Evolutionary conservation across 768 basidiomycete genomes (phyloP).

Genomic region (Pleurotus eryngii): DNA sequence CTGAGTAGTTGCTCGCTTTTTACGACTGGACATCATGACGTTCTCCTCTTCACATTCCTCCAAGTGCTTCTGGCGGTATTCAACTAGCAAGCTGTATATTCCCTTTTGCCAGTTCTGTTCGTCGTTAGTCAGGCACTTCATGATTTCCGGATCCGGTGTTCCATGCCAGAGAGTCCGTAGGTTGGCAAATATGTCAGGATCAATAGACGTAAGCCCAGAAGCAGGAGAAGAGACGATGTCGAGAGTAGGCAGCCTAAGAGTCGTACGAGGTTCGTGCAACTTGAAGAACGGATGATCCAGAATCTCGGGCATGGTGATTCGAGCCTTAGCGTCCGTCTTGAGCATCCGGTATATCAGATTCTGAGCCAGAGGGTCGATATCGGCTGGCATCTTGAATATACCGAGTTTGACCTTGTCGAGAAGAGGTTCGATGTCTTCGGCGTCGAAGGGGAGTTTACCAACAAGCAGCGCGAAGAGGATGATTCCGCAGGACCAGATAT

Average conservation of each 20-base stretch:
- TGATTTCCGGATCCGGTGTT: conserved; percentile 69
- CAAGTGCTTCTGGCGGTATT: conserved; percentile 73
- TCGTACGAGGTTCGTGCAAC: conserved; percentile 45
- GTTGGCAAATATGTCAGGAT: conserved; percentile 87
- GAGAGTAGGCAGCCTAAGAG: conserved; percentile 51
- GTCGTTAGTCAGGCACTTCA: conserved; percentile 57
- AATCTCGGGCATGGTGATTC: conserved; percentile 84
- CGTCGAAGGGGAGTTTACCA: conserved; percentile 89
- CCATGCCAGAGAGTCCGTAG: conserved; percentile 91
- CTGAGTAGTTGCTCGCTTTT: conserved; percentile 33
- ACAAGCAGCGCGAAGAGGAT: conserved; percentile 88
- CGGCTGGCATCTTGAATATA: conserved; percentile 67
- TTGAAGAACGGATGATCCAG: conserved; percentile 77
- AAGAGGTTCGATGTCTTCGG: conserved; percentile 76
- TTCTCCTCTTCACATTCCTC: conserved; percentile 77
- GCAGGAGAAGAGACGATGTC: conserved; percentile 71
- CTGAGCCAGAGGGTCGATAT: conserved; percentile 66
- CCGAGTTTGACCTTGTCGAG: conserved; percentile 79
- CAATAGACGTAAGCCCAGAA: conserved; percentile 60
- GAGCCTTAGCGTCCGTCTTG: conserved; percentile 62
- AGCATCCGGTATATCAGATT: conserved; percentile 83
- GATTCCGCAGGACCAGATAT: conserved; percentile 97
- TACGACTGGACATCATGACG: conserved; percentile 30
- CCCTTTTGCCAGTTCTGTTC: conserved; percentile 94
- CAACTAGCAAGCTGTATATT: conserved; percentile 86